Base-by-base conservation (phyloP, 2,329 filamentous ascomycete genomes). In the Sclerotinia minor region DNA sequence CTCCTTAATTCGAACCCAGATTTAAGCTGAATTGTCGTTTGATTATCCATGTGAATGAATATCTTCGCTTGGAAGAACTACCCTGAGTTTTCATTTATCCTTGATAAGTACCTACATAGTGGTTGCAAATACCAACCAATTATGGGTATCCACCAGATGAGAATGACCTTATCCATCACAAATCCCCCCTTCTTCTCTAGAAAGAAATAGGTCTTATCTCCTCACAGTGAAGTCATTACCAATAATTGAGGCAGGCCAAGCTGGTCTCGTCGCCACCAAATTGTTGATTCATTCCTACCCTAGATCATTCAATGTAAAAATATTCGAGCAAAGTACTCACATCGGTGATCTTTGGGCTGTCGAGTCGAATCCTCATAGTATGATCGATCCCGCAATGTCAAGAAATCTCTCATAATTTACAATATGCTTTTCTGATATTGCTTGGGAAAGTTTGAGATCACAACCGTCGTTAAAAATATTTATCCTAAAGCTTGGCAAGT, bases 321-420 rank as follows among this genome's bases (percentile, higher is more conserved):
- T 69, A 52, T 70, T 44, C 35, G 69, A 70, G 32, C 50, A 64
- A 45, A 45, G 44, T 52, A 58, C 54, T 26, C 32, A 35, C 41
- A 35, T 69, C 3, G 69, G 69, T 17, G 69, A 63, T 13, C 67
- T 69, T 24, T 70, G 67, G n/a, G n/a, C 67, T 19, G 64, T 69
- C 8, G 55, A 64, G n/a, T 32, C 61, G 52, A 57, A 63, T 38
- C 54, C 67, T 17, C 17, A 52, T 32, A 15, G 69, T 45, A 47
- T 61, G n/a, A 69, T 70, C 32, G 49, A 61, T 64, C 55, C 63
- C 17, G 60, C 55, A 24, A 63, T 63, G 61, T 21, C 35, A 26
- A 67, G 67, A 32, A 70, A 70, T 32, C 67, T 70, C 49, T 69
- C 61, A 21, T 63, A 67, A 21, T 70, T 69, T 17, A 70, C 67